These are phyloP conservation scores for Aspergillus puulaauensis DNA, from an alignment of 2,329 filamentous ascomycete species.

Conservation along the genomic window DNA sequence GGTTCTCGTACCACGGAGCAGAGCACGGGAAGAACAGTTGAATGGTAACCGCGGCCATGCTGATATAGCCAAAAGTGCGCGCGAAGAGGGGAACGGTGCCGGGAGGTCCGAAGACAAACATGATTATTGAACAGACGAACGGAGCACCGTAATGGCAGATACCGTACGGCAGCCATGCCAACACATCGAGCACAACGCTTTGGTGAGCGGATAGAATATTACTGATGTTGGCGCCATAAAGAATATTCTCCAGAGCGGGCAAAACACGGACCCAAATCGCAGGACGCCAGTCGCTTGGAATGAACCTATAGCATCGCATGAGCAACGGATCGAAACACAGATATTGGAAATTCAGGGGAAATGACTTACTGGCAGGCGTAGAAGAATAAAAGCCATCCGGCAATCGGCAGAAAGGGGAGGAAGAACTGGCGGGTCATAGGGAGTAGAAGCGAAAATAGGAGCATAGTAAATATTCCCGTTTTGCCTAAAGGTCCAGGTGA, in stretches of 20 bases:
- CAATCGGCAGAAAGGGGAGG: constrained; percentile 79
- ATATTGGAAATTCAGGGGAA: neutral
- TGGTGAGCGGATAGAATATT: constrained; percentile 93
- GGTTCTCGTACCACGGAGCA: constrained; percentile 94
- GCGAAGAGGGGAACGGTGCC: constrained; percentile 83
- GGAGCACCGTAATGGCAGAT: constrained; percentile 87
- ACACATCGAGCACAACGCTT: constrained; percentile 75
- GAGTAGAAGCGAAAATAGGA: constrained; percentile 71
- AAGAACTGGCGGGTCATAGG: constrained; percentile 90
- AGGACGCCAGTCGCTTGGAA: constrained; percentile 82
- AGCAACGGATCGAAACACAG: neutral
- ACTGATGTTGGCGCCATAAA: constrained; percentile 93
- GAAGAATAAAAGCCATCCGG: constrained; percentile 86
- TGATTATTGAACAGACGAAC: constrained; percentile 70
- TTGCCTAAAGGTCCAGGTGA: constrained; percentile 75
- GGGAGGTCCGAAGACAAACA: constrained; percentile 88
- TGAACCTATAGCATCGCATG: constrained; percentile 64
- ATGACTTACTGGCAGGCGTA: constrained; percentile 82
- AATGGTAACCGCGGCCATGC: constrained; percentile 80
- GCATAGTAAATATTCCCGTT: constrained; percentile 65
- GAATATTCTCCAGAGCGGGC: constrained; percentile 90
- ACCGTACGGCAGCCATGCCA: constrained; percentile 93
- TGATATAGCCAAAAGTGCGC: constrained; percentile 88
- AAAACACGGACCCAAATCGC: constrained; percentile 95
- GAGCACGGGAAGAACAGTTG: constrained; percentile 92